Conservation (phyloP, 345 rosid species). For the Brassica cretica region DNA sequence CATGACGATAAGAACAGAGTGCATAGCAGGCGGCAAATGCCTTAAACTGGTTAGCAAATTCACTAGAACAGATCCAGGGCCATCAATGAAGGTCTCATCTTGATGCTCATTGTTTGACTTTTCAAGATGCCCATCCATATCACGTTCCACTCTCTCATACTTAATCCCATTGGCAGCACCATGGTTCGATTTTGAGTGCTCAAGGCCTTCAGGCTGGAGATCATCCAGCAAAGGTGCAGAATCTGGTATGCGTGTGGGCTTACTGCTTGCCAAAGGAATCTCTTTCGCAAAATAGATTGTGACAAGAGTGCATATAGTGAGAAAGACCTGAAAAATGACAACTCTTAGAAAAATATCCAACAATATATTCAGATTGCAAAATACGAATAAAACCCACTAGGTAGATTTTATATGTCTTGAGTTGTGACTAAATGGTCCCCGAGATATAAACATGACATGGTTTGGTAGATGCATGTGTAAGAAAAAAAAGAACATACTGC, state of each 20-base stretch:
- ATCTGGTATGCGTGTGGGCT: constrained; percentile 52
- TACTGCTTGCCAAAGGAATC: constrained; percentile 58
- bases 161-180: constrained; percentile 45
- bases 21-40: constrained; percentile 93
- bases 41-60: constrained; percentile 92
- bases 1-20: constrained; percentile 87
- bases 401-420: background rate
- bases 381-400: constrained; percentile 12
- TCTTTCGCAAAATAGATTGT: constrained; percentile 89
- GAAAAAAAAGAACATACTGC: constrained; percentile 32
- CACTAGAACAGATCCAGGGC: constrained; percentile 91
- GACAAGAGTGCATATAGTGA: constrained; percentile 74
- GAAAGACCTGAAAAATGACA: constrained; percentile 63
- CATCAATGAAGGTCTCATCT: constrained; percentile 58
- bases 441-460: constrained; percentile 18
- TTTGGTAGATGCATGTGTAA: background rate
- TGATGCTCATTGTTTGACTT: constrained; percentile 46
- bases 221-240: constrained; percentile 82
- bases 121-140: constrained; percentile 39
- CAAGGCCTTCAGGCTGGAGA: constrained; percentile 48
- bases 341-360: background rate
- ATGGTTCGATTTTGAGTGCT: constrained; percentile 48
- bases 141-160: constrained; percentile 44
- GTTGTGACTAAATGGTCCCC: constrained; percentile 2
- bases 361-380: constrained; percentile 3